Conservation (phyloP, 208 protist species). For the Trypanosoma lewisi region DNA sequence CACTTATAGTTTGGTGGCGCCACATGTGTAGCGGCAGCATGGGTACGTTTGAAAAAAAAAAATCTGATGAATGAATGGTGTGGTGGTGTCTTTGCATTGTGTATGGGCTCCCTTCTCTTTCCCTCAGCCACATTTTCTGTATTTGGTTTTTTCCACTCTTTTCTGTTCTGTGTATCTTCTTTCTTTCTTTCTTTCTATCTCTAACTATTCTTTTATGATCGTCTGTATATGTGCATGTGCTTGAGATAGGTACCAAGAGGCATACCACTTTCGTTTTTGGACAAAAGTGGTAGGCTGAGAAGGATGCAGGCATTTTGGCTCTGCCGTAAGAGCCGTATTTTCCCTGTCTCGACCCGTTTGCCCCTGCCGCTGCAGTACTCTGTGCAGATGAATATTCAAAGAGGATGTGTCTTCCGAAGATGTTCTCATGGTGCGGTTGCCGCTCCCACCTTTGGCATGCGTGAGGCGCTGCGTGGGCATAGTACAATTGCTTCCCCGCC, state of each 20-base stretch:
- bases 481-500: background rate
- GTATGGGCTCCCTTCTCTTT: no score
- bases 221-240: no score
- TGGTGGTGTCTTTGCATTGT: background rate
- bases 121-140: no score
- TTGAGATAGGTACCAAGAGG: background rate
- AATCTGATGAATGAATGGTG: no score
- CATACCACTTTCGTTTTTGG: background rate
- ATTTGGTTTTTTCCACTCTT: no score
- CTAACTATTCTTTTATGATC: background rate
- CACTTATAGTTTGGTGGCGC: no score
- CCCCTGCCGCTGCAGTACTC: background rate
- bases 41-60: no score
- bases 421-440: background rate
- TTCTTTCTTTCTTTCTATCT: background rate
- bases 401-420: background rate
- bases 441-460: background rate
- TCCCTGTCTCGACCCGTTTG: background rate
- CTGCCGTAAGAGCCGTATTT: background rate
- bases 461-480: background rate
- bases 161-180: no score
- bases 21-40: no score
- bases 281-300: background rate
- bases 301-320: background rate
- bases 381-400: background rate